phyloP scores from a whole-genome alignment of 225 moss, liverwort and hornwort genomes.

The Takakia lepidozioides region DNA sequence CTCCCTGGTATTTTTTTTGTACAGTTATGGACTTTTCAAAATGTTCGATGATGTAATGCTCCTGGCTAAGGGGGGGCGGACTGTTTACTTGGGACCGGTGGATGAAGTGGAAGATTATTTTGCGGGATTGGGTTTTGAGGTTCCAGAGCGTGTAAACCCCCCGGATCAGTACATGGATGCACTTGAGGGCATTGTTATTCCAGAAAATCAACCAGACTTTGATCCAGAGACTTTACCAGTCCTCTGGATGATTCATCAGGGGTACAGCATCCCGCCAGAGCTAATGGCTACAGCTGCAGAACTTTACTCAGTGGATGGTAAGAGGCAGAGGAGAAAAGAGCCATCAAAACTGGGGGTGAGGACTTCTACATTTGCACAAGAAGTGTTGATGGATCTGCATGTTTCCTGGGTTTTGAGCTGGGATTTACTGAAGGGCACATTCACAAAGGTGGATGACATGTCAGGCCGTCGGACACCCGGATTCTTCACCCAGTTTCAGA shows the following conservation, averaged over 20 bases:
- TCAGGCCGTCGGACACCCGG: conserved; percentile 72
- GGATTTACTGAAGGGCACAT: conserved; percentile 13
- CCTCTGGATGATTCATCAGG: conserved; percentile 83
- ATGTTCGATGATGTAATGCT: conserved; percentile 98
- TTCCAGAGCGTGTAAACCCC: conserved; percentile 87
- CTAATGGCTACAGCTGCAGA: conserved; percentile 31
- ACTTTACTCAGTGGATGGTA: conserved; percentile 18
- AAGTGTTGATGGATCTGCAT: conserved; percentile 3
- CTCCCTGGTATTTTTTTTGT: too few relatives aligned
- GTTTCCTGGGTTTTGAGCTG: conserved; percentile 14
- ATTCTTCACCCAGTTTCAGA: conserved; percentile 54
- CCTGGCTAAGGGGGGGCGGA: conserved; percentile 73
- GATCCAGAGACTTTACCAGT: conserved; percentile 67
- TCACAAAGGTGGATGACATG: conserved; percentile 29
- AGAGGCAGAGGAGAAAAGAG: too few relatives aligned
- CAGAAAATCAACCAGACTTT: conserved; percentile 51
- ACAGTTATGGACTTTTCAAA: conserved; percentile 79
- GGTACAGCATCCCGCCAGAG: conserved; percentile 67
- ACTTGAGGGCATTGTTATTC: conserved; percentile 58
- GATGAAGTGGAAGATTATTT: conserved; percentile 79
- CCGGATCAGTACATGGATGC: conserved; percentile 94
- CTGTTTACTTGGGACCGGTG: conserved; percentile 80
- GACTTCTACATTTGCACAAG: too few relatives aligned
- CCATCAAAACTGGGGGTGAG: too few relatives aligned
- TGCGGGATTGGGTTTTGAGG: conserved; percentile 42